Evolutionary conservation across 208 protist genomes (phyloP).

Genomic region (Phytomonas sp.): DNA sequence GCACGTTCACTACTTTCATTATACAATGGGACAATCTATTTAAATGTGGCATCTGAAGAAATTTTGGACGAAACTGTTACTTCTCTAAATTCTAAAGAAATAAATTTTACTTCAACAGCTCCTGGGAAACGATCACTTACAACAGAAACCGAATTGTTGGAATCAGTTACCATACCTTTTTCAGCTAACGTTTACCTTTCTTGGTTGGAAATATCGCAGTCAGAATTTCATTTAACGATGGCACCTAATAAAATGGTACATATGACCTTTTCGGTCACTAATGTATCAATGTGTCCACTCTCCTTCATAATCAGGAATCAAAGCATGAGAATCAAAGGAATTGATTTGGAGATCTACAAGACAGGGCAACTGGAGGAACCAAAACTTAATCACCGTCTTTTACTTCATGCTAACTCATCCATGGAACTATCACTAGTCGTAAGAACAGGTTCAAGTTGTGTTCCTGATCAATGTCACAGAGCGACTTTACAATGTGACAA

Average conservation of each 20-base stretch:
- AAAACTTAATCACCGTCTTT: slow-evolving; percentile 48
- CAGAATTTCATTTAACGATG: slow-evolving; percentile 66
- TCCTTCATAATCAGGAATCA: slow-evolving; percentile 72
- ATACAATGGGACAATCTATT: slow-evolving; percentile 33
- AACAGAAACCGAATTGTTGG: slow-evolving; percentile 10
- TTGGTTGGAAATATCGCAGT: slow-evolving; percentile 39
- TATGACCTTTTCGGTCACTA: slow-evolving; percentile 62
- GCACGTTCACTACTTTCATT: slow-evolving; percentile 26
- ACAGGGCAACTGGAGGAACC: slow-evolving; percentile 69
- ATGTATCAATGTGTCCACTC: slow-evolving; percentile 48
- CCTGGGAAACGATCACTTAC: neutral
- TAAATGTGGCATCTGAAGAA: slow-evolving; percentile 17
- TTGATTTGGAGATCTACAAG: slow-evolving; percentile 66
- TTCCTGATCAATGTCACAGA: slow-evolving; percentile 34
- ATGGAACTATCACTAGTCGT: slow-evolving; percentile 74
- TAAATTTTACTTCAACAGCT: neutral
- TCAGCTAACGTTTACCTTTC: slow-evolving; percentile 65
- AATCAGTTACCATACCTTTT: slow-evolving; percentile 45
- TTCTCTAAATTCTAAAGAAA: neutral
- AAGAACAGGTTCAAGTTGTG: slow-evolving; percentile 25
- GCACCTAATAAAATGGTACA: slow-evolving; percentile 64
- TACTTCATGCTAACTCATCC: slow-evolving; percentile 54
- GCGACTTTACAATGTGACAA: slow-evolving; percentile 78
- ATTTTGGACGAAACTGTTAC: neutral
- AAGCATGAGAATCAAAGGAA: slow-evolving; percentile 39